A percentile compares a stretch with the other conserved stretches of the same genome.
Conservation (phyloP, 352 stramenopile genomes). For the Stephanocyclus meneghinianus region DNA sequence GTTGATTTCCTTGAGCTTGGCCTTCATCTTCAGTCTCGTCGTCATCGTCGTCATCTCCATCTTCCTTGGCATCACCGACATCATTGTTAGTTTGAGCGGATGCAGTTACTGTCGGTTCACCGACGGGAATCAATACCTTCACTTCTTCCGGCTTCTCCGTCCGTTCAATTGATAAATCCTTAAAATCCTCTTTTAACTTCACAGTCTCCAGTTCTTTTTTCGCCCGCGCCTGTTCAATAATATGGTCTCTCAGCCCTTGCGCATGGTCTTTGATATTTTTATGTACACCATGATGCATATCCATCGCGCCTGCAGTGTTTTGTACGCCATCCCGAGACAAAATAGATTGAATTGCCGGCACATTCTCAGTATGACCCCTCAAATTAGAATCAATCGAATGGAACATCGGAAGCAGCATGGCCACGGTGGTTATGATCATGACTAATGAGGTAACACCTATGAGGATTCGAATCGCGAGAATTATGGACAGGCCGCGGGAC, state of each 20-base stretch:
- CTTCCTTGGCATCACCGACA: not conserved
- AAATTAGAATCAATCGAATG: constrained; percentile 31
- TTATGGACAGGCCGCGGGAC: not conserved
- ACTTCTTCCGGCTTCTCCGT: not conserved
- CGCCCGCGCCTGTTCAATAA: constrained; percentile 12
- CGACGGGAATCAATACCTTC: not conserved
- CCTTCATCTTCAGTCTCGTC: not conserved
- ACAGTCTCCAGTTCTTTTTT: not conserved
- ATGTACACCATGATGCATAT: constrained; percentile 48
- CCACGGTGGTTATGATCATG: constrained; percentile 25
- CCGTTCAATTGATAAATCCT: not conserved
- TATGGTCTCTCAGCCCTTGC: constrained; percentile 29
- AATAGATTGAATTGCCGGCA: constrained; percentile 7
- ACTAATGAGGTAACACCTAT: constrained; percentile 33
- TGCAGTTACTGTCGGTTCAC: not conserved
- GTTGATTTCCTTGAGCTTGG: not conserved
- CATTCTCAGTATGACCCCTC: constrained; percentile 14
- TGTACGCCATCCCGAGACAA: not conserved
- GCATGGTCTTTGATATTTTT: constrained; percentile 43
- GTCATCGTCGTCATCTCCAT: constrained; percentile 3
- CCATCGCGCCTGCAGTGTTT: not conserved
- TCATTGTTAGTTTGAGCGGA: not conserved
- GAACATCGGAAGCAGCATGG: constrained; percentile 39
- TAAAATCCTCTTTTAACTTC: not conserved
- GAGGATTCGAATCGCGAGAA: constrained; percentile 23